Evolutionary conservation across 352 stramenopile species (phyloP), one percentile per base, ranked within the genome.

Genomic region (Thalassiosira exigua): DNA sequence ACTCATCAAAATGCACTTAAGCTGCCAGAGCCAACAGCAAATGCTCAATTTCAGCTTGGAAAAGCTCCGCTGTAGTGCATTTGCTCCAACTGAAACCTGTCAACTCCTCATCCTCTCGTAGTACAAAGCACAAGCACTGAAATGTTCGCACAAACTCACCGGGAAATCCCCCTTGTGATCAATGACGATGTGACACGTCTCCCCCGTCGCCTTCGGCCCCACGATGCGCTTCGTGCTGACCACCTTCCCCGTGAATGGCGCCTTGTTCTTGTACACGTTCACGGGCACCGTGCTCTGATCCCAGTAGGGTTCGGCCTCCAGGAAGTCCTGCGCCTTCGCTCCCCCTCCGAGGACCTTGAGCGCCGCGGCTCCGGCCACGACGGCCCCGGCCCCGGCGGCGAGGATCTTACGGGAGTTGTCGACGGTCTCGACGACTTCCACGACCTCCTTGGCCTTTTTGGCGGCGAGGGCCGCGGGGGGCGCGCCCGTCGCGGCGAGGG

Each of bases 121-220:
- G n/a, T n/a, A n/a, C n/a, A n/a, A n/a, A n/a, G n/a, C n/a, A n/a
- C n/a, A n/a, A n/a, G n/a, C n/a, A n/a, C n/a, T n/a, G n/a, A n/a
- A n/a, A n/a, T n/a, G n/a, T n/a, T n/a, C n/a, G n/a, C n/a, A n/a
- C n/a, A n/a, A n/a, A 60, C 60, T 60, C 22, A 59, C 41, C 39
- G 92, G 92, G 75, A 96, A 95, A 53, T 96, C 91, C 60, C 92
- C 93, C 39, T 92, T 75, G 88, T 96, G 93, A 58, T 95, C 91
- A 78, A 96, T 96, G 66, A 96, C 93, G 75, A 96, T 95, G 88
- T 96, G 90, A 85, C 92, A 96, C 58, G 92, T 96, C 82, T 94
- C 92, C 36, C 91, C 92, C 39, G 91, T 95, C 7, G 93, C 92
- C 73, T 96, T 88, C 29, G 91, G 86, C 67, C 93, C 93, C 19